A percentile compares a stretch with the other conserved stretches of the same genome.
Conservation (phyloP, 371 early-diverging fungal genomes). For the Mucor plumbeus region DNA sequence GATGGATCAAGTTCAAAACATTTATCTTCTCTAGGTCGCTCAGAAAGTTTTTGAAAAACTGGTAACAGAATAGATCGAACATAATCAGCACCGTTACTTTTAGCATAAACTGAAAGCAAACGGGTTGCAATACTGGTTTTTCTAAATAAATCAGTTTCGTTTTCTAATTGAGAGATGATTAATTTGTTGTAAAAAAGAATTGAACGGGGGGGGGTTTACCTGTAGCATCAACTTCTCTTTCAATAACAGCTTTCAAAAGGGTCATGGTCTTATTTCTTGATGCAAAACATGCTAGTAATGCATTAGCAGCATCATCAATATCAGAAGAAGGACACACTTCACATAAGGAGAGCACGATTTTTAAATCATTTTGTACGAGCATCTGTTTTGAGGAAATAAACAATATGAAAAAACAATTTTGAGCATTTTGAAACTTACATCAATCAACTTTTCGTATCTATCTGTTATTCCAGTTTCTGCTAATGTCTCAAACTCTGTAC, state of each 20-base stretch:
- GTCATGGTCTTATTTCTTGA: slow-evolving; percentile 67
- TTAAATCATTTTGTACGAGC: slow-evolving; percentile 64
- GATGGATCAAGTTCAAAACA: slow-evolving; percentile 84
- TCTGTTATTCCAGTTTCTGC: slow-evolving; percentile 72
- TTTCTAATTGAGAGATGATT: slow-evolving; percentile 42
- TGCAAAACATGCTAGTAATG: slow-evolving; percentile 78
- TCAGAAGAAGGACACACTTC: slow-evolving; percentile 84
- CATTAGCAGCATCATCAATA: slow-evolving; percentile 79
- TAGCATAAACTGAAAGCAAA: slow-evolving; percentile 81
- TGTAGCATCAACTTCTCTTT: slow-evolving; percentile 80
- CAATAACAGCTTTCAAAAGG: slow-evolving; percentile 78
- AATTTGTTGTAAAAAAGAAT: neutral
- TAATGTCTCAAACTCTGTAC: slow-evolving; percentile 80
- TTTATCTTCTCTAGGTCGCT: slow-evolving; percentile 43
- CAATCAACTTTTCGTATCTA: slow-evolving; percentile 73
- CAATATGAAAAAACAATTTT: neutral
- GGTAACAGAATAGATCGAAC: slow-evolving; percentile 79
- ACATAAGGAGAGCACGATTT: slow-evolving; percentile 76
- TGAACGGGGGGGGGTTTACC: too few species aligned
- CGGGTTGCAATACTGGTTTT: slow-evolving; percentile 89
- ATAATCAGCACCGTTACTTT: slow-evolving; percentile 77
- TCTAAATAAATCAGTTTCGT: slow-evolving; percentile 86
- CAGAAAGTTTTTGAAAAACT: slow-evolving; percentile 61
- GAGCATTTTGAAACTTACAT: slow-evolving; percentile 39
- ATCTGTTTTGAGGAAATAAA: slow-evolving; percentile 30